Base-by-base conservation (phyloP, 2,329 filamentous ascomycete genomes). In the Domatiomyces catenatus region DNA sequence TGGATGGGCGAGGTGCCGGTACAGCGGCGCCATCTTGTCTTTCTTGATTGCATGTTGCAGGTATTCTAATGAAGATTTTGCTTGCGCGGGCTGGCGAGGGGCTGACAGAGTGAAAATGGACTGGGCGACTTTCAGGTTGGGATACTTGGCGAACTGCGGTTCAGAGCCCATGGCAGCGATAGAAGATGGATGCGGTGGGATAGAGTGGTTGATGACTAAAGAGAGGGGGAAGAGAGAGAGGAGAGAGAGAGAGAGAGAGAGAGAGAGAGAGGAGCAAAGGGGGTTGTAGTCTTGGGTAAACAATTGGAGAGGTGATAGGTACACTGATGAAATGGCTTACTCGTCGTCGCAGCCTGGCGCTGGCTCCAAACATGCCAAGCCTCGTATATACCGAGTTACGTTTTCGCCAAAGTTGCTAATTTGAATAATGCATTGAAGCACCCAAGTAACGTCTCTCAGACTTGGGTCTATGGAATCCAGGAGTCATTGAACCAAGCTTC, bases 61-160 rank as follows among this genome's bases (percentile, higher is more conserved):
- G 53, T 74, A 73, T 61, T 76, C 73, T 59, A 81, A 67, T 32
- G 79, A 79, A 32, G 69, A 64, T 62, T 80, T 71, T 63, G 75
- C 77, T 56, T 71, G 66, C 28, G 69, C 57, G 56, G 71, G 64
- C 59, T 75, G 73, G 59, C 75, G 71, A 61, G 76, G 75, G 64
- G 80, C 81, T 58, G 77, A 78, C 64, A 83, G 70, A 61, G 78
- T 76, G 72, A 83, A 83, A 68, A 83, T 77, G 69, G 79, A 72
- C 69, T 82, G 79, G 51, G 79, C 75, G 62, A 83, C 73, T 56
- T 74, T 68, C 61, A 83, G 77, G 64, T 80, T 71, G 49, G 79
- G 79, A 61, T 76, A 81, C 65, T 76, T 77, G 60, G 78, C 73
- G 66, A 79, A 82, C 63, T 80, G 79, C 57, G 77, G 77, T 65